A percentile compares a stretch with the other conserved stretches of the same genome.
These are phyloP conservation scores for Verticillium albo-atrum DNA, from an alignment of 2,329 filamentous ascomycete species.

Conservation along the genomic window DNA sequence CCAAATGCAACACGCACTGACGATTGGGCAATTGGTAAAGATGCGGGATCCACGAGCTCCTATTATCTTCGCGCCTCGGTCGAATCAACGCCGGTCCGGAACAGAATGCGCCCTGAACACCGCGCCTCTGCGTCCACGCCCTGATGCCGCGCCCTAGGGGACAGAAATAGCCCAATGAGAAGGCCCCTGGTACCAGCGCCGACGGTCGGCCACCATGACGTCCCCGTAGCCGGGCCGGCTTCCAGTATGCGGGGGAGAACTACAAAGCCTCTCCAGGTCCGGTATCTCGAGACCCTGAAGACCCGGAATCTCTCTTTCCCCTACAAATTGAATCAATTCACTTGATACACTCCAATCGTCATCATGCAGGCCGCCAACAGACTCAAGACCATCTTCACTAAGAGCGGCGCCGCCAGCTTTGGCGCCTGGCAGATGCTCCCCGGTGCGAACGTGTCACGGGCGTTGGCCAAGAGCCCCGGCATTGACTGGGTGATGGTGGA, in stretches of 20 bases:
- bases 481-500: slow-evolving; percentile 64
- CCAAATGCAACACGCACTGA: no score
- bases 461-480: slow-evolving; percentile 54
- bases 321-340: neutral
- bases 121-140: neutral
- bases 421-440: slow-evolving; percentile 63
- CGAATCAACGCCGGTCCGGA: neutral
- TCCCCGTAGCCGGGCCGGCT: neutral
- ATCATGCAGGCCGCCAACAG: slow-evolving; percentile 41
- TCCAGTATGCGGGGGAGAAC: neutral
- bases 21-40: neutral
- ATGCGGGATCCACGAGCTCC: neutral
- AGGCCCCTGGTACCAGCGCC: neutral
- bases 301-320: neutral
- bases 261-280: neutral
- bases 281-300: neutral
- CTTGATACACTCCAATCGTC: neutral
- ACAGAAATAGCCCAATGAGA: neutral
- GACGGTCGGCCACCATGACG: neutral
- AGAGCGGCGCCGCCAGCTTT: slow-evolving; percentile 42
- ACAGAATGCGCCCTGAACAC: neutral
- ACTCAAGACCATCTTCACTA: slow-evolving; percentile 43
- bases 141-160: neutral
- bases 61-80: neutral
- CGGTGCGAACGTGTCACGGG: slow-evolving; percentile 53